A percentile compares a stretch with the other conserved stretches of the same genome.
Conservation (phyloP, 768 basidiomycete genomes). For the Pleurotus tuber-regium region DNA sequence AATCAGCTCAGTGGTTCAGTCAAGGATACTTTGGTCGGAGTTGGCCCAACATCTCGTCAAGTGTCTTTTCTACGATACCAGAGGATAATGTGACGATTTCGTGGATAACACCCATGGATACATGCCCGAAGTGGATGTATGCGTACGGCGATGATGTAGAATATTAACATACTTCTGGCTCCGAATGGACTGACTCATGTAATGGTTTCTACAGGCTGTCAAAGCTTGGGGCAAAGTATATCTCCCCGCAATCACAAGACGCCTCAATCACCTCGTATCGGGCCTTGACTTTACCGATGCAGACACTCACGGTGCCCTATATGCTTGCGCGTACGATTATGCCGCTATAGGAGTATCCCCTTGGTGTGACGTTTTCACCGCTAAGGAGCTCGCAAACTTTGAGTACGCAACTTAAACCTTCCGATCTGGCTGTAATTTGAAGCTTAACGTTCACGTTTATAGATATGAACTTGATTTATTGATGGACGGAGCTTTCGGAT, state of each 20-base stretch:
- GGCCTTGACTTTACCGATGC: conserved; percentile 28
- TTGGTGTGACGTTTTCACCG: conserved; percentile 37
- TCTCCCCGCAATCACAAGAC: conserved; percentile 31
- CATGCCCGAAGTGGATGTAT: conserved; percentile 34
- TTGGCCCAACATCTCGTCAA: conserved; percentile 25
- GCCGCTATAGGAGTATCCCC: conserved; percentile 34
- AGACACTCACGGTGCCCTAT: conserved; percentile 38
- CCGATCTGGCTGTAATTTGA: not conserved
- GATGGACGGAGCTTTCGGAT: conserved; percentile 35
- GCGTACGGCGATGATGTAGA: conserved; percentile 26
- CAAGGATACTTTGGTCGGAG: conserved; percentile 34
- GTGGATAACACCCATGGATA: conserved; percentile 41
- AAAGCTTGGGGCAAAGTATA: conserved; percentile 32
- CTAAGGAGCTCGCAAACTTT: conserved; percentile 29
- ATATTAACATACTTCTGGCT: not conserved
- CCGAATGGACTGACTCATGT: too few species aligned
- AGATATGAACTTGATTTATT: conserved; percentile 39
- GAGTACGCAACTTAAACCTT: conserved; percentile 25
- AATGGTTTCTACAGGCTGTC: conserved; percentile 13
- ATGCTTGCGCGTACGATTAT: conserved; percentile 40
- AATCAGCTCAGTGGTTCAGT: conserved; percentile 40
- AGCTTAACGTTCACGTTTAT: not conserved
- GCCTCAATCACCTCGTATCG: conserved; percentile 31
- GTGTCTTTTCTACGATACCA: conserved; percentile 16
- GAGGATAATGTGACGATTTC: conserved; percentile 34